These are phyloP conservation scores for Podila horticola DNA, from an alignment of 192 early-diverging fungal genomes.

Conservation along the genomic window DNA sequence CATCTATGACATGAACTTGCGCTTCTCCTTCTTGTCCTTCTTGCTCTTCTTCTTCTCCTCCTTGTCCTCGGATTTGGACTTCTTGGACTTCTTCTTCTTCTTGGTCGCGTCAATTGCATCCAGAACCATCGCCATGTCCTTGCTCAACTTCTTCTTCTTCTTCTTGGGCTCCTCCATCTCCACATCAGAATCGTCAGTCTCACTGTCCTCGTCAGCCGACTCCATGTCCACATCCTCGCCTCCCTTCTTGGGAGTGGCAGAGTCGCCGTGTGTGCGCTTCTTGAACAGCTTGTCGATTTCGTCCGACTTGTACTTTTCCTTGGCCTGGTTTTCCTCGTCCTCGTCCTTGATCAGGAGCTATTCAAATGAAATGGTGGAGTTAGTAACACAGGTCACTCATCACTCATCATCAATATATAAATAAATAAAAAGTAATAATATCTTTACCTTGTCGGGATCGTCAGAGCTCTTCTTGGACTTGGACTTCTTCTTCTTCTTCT, in stretches of 20 bases:
- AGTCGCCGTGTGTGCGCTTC: slow-evolving; percentile 44
- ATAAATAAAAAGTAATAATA: neutral
- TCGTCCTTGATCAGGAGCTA: slow-evolving; percentile 42
- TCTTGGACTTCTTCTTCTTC: slow-evolving; percentile 60
- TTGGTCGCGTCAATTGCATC: slow-evolving; percentile 66
- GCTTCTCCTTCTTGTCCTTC: slow-evolving; percentile 54
- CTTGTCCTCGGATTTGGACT: slow-evolving; percentile 48
- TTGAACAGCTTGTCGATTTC: slow-evolving; percentile 64
- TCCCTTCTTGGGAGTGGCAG: slow-evolving; percentile 4
- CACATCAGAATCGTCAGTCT: slow-evolving; percentile 16
- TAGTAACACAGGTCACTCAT: neutral
- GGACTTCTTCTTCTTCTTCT: slow-evolving; percentile 62
- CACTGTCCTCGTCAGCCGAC: slow-evolving; percentile 30
- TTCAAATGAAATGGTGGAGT: neutral
- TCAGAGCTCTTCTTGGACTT: slow-evolving; percentile 59
- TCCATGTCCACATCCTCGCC: slow-evolving; percentile 18
- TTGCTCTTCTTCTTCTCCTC: slow-evolving; percentile 48
- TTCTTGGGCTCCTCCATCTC: slow-evolving; percentile 43
- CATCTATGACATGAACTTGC: slow-evolving; percentile 50
- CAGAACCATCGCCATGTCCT: slow-evolving; percentile 62
- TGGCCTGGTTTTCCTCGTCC: slow-evolving; percentile 44
- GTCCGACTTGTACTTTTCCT: slow-evolving; percentile 56
- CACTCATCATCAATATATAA: neutral
- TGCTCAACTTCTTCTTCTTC: slow-evolving; percentile 60
- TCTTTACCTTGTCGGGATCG: slow-evolving; percentile 48